Evolutionary conservation across 345 rosid genomes (phyloP), one percentile per base, ranked within the genome.

Genomic region (Hibiscus tridactylites): DNA sequence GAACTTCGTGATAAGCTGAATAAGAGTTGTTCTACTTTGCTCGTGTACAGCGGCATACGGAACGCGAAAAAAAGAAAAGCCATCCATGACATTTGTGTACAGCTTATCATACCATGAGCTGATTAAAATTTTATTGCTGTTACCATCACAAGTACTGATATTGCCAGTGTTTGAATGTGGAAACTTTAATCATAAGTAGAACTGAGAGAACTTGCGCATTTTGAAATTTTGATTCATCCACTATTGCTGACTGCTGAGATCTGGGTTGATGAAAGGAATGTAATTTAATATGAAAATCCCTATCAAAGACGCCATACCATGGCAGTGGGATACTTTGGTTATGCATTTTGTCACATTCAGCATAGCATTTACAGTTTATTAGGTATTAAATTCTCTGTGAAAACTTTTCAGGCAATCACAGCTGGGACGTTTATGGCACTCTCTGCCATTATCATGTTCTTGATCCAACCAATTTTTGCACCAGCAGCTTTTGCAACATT

Each of bases 401-500:
- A 24, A 58, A 37, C 47, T 58, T 70, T 79, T 79, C 91, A 88
- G 95, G 83, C 76, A 52, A 37, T 82, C 75, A 73, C 80, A 54
- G 70, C 81, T 68, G 86, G 85, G 69, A 82, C 90, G 17, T 79
- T 83, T 16, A 39, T 85, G 29, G 80, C 82, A 72, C 83, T 91
- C 74, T 86, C 96, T 68, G 88, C 87, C 61, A 52, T 88, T 59
- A 70, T 86, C 31, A 80, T 70, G 52, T 82, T 89, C 78, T 65
- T 88, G 66, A 79, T 90, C 71, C 86, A 88, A 65, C 96, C 96
- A 54, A 13, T 89, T 44, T 85, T 95, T 71, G 85, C 93, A 39
- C 87, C 91, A n/a, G 90, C 97, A 2, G 98, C 96, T 44, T 85
- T 82, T 16, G 99, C 99, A 13, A 83, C 89, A 67, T 89, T 90